Base-by-base conservation (phyloP, 2,329 filamentous ascomycete species). In the Cyclaneusma minus region DNA sequence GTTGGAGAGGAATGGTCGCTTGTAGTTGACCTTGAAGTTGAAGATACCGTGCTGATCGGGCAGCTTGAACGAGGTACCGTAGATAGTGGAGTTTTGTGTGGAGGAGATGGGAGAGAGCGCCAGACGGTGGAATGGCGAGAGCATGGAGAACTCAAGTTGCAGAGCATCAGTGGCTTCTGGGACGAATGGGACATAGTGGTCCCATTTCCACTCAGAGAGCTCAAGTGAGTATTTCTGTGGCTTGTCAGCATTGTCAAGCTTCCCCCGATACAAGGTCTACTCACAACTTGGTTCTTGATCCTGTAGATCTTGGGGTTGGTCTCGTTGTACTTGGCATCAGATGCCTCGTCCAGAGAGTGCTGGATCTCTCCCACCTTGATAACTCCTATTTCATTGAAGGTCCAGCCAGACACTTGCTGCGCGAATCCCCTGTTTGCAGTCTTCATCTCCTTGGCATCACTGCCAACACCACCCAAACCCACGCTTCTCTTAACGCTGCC, bases 21-120 rank as follows among this genome's bases (percentile, higher is more conserved):
- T 92, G 66, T 95, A 94, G 64, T 94, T 92, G 53, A 95, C 67
- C 48, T 76, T 72, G 67, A 98, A 95, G 59, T 92, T 92, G 67
- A 95, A 98, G 56, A 98, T 94, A 48, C 89, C 89, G 58, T 98
- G 89, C 56, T 98, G 89, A 51, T 98, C 89, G 4, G 89, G 89
- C 4, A 87, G 67, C 36, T 64, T 78, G 56, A 98, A 94, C 13
- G 68, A 64, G 23, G 68, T 64, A 35, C 66, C 64, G 60, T 76
- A 98, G 34, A 79, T 64, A 25, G 80, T 75, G 36, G 73, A 71
- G 42, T 81, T 74, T 29, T 62, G 52, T 2, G 72, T 76, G 14
- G 60, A 61, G 16, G 55, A 52, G 7, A 60, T 50, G 9, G 69
- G 66, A 6, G 57, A 43, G 16, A 98, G 72, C 32, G 72, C 62